These are phyloP conservation scores for Trichoderma polysporum DNA, from an alignment of 2,329 filamentous ascomycete species.

Conservation along the genomic window DNA sequence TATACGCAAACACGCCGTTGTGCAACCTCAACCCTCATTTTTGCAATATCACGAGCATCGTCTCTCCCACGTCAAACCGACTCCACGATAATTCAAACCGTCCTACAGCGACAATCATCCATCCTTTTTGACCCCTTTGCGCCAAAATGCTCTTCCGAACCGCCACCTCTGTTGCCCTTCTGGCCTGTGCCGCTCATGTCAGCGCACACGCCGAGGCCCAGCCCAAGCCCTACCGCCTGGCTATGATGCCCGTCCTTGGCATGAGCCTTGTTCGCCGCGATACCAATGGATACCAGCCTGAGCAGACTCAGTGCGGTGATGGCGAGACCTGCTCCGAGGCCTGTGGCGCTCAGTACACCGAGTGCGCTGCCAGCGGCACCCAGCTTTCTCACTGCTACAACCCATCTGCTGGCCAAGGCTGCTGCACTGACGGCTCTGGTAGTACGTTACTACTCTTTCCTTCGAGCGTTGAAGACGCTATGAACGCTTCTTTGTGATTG, in stretches of 20 bases:
- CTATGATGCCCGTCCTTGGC: constrained; percentile 38
- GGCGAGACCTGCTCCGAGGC: constrained; percentile 55
- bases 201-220: constrained; percentile 27
- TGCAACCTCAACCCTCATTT: constrained; percentile 17
- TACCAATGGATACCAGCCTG: constrained; percentile 50
- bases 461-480: neutral
- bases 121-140: neutral
- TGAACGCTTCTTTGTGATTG: neutral
- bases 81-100: neutral
- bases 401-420: constrained; percentile 49
- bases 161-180: constrained; percentile 35
- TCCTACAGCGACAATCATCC: neutral
- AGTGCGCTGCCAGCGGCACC: constrained; percentile 50
- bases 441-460: constrained; percentile 43
- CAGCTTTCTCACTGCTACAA: constrained; percentile 59
- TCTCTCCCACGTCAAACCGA: neutral
- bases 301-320: constrained; percentile 47
- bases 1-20: neutral
- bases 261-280: constrained; percentile 46
- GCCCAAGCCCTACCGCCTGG: constrained; percentile 39
- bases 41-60: constrained; percentile 4
- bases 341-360: constrained; percentile 50
- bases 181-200: constrained; percentile 37
- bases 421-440: constrained; percentile 58
- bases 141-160: constrained; percentile 39